Base-by-base conservation (phyloP, 2,329 filamentous ascomycete species). In the Beauveria scarabaeidicola region DNA sequence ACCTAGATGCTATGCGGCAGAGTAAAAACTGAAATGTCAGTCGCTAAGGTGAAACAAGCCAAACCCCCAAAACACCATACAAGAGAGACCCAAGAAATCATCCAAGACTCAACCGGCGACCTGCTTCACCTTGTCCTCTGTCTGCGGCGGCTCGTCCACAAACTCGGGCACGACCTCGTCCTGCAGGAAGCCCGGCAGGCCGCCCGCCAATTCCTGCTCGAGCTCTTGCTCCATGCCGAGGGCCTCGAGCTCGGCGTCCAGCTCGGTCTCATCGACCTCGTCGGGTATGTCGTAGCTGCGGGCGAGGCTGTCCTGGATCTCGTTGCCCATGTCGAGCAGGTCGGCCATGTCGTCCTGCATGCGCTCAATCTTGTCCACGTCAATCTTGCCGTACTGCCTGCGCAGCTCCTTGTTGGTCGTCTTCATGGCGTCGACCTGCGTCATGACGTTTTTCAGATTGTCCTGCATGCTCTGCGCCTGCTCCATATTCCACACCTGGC, bases 281-380 rank as follows among this genome's bases (percentile, higher is more conserved):
- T 99, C 94, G 0, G 94, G 94, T 40, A 99, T 82, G 70, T 97
- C 93, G 73, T 99, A 99, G 66, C 89, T 90, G 64, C 94, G 77
- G 62, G 89, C 88, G 60, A 99, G 88, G 65, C 89, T 92, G 77
- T 97, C 94, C 75, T 99, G 91, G 61, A 99, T 99, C 74, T 99
- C 94, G 74, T 97, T 97, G 3, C 94, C 93, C 62, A 97, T 87
- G 70, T 99, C 94, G 84, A 99, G 90, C 68, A 99, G 74, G 75
- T 99, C 94, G 6, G 92, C 92, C 94, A 99, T 97, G 77, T 99
- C 93, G 72, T 99, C 94, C 82, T 99, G 93, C 81, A 99, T 83
- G 66, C 88, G 82, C 81, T 99, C 94, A 67, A 99, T 97, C 81
- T 96, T 91, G 75, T 97, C 94, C 58, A 99, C 88, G 69, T 99